Evolutionary conservation across 2,329 filamentous ascomycete genomes (phyloP), one percentile per base, ranked within the genome.

Genomic region (Colletotrichum sp.): DNA sequence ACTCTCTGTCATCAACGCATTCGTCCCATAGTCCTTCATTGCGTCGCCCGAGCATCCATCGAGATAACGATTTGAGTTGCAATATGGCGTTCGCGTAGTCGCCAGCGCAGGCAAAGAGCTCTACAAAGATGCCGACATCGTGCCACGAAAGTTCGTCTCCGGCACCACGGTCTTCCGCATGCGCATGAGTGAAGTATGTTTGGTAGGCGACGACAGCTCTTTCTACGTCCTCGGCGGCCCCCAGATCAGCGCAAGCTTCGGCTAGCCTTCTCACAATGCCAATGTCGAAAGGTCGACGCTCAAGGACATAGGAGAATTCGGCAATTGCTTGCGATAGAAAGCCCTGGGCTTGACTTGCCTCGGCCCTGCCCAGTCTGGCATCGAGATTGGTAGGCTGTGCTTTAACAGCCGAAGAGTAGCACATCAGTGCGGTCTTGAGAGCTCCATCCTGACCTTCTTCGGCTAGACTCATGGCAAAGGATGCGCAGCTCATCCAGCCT

Each of bases 71-170:
- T 82, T 95, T 97, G 15, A 98, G 88, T 77, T 93, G 91, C 32
- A 84, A 84, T 4, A 98, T 90, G 4, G 94, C 96, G 78, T 93
- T 89, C 7, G 88, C 84, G 80, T 93, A 94, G 70, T 91, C 89
- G 49, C 90, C 89, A 12, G 92, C 85, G 64, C 93, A 91, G 32
- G 92, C 91, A 77, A 96, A 92, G 21, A 99, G 89, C 80, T 98
- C 95, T 52, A 95, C 90, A 79, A 97, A 98, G 70, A 96, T 94
- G 77, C 95, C 94, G 57, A 98, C 88, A 82, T 99, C 94, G 69
- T 94, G 93, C 96, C 96, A 99, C 36, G 88, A 88, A 69, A 89
- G 87, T 7, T 84, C 82, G 82, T 49, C 83, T 57, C 83, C 85
- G 81, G 4, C 82, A 75, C 10, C 57, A 18, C 52, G 44, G 24